Evolutionary conservation across 108 stramenopile species (phyloP).

Genomic region (Nitzschia sp.): DNA sequence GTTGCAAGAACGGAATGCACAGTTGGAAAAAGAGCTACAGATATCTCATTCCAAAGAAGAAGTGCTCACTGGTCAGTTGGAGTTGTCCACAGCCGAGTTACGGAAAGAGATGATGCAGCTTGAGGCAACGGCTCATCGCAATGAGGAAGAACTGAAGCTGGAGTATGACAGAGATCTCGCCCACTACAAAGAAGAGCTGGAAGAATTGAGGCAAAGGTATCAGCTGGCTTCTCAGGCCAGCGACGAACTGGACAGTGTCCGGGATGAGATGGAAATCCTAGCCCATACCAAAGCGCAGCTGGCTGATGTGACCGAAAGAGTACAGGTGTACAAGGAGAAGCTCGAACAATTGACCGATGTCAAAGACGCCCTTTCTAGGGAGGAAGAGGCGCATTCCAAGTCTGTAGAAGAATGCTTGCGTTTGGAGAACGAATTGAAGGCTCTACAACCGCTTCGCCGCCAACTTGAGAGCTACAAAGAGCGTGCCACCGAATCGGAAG

Average conservation of each 20-base stretch:
- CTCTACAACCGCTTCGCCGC: constrained; percentile 60
- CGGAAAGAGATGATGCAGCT: constrained; percentile 72
- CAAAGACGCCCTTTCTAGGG: constrained; percentile 65
- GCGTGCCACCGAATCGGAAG: constrained; percentile 72
- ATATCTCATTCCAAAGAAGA: constrained; percentile 49
- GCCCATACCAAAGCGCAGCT: constrained; percentile 56
- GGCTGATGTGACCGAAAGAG: constrained; percentile 54
- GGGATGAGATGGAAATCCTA: constrained; percentile 78
- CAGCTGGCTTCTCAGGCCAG: constrained; percentile 33
- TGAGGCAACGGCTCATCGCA: constrained; percentile 46
- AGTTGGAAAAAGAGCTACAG: constrained; percentile 42
- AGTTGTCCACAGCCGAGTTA: constrained; percentile 47
- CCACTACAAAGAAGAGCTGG: constrained; percentile 40
- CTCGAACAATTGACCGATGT: constrained; percentile 64
- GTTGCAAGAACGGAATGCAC: constrained; percentile 32
- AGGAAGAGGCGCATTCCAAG: constrained; percentile 73
- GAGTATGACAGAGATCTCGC: constrained; percentile 40
- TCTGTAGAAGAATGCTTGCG: constrained; percentile 73
- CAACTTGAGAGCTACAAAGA: constrained; percentile 80
- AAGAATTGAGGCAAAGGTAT: constrained; percentile 30
- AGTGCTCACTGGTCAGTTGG: constrained; percentile 43
- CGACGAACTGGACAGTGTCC: constrained; percentile 51
- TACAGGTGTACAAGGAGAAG: constrained; percentile 64
- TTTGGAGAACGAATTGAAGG: constrained; percentile 66
- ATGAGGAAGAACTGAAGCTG: constrained; percentile 37